These are phyloP conservation scores for Pseudogymnoascus sp. DNA, from an alignment of 2,329 filamentous ascomycete species.

Conservation along the genomic window DNA sequence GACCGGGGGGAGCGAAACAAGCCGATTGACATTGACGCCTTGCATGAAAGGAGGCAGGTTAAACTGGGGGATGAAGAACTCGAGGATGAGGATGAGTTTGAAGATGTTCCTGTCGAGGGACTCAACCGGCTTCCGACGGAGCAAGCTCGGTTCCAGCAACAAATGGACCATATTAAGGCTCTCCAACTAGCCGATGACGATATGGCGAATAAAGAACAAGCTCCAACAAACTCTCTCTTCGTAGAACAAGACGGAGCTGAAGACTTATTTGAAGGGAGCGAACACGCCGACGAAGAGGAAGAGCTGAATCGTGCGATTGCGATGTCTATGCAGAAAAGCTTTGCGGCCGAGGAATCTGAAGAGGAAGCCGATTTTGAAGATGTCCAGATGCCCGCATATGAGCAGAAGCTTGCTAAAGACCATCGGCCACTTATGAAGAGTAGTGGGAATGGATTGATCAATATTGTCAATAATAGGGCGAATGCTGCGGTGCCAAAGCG, in stretches of 20 bases:
- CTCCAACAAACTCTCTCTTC: constrained; percentile 23
- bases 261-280: constrained; percentile 18
- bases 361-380: constrained; percentile 41
- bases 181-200: constrained; percentile 11
- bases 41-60: constrained; percentile 39
- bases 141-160: not conserved
- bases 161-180: not conserved
- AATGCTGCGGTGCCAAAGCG: constrained; percentile 49
- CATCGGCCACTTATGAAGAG: constrained; percentile 43
- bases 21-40: constrained; percentile 82
- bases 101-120: constrained; percentile 30
- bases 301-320: constrained; percentile 77
- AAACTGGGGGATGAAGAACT: constrained; percentile 50
- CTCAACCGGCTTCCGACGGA: constrained; percentile 28
- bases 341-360: constrained; percentile 32
- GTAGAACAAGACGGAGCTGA: constrained; percentile 16
- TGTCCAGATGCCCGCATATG: constrained; percentile 45
- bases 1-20: constrained; percentile 72
- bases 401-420: constrained; percentile 43
- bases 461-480: constrained; percentile 65
- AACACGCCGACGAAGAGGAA: constrained; percentile 63
- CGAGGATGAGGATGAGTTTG: constrained; percentile 53
- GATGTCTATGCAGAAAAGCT: constrained; percentile 67
- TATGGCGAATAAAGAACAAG: not conserved
- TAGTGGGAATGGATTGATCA: constrained; percentile 57